Percentiles rank a stretch among this genome's conserved stretches.
These are phyloP conservation scores for Rhododendron henanense DNA, from an alignment of 148 eudicot genomes.

Conservation along the genomic window DNA sequence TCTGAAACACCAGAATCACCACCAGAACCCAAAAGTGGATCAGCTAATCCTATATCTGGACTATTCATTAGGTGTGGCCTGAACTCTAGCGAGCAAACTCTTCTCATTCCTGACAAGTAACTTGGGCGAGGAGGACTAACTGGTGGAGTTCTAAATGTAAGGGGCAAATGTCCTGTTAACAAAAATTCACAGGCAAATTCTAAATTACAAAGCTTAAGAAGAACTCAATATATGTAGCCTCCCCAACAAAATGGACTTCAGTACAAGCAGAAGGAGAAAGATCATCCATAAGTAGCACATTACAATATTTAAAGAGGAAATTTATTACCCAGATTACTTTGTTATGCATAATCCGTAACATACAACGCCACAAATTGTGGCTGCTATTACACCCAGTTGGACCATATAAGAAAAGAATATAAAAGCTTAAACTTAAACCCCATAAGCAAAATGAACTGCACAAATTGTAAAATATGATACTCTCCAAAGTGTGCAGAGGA, in stretches of 20 bases:
- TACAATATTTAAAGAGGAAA: not conserved
- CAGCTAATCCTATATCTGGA: conserved; percentile 85
- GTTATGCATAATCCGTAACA: not conserved
- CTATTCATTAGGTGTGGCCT: conserved; percentile 73
- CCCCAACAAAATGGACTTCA: not conserved
- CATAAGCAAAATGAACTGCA: not conserved
- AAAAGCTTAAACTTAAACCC: not conserved
- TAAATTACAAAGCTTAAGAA: not conserved
- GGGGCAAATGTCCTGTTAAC: conserved; percentile 62
- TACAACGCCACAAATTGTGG: not conserved
- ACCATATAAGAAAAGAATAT: not conserved
- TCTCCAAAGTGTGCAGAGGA: not conserved
- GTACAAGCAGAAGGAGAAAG: not conserved
- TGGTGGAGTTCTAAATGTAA: conserved; percentile 92
- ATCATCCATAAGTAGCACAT: not conserved
- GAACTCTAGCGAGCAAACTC: conserved; percentile 87
- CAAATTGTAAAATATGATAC: not conserved
- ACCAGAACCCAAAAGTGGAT: conserved; percentile 66
- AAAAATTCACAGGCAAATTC: conserved; percentile 10
- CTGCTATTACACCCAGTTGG: not conserved
- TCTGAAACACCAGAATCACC: conserved; percentile 41
- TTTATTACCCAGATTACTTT: not conserved
- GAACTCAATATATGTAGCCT: not conserved
- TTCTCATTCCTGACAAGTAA: conserved; percentile 75
- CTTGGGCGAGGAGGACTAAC: conserved; percentile 93